Evolutionary conservation across 1,139 yeast species (phyloP), one percentile per base, ranked within the genome.

Genomic region (Taphrina communis): DNA sequence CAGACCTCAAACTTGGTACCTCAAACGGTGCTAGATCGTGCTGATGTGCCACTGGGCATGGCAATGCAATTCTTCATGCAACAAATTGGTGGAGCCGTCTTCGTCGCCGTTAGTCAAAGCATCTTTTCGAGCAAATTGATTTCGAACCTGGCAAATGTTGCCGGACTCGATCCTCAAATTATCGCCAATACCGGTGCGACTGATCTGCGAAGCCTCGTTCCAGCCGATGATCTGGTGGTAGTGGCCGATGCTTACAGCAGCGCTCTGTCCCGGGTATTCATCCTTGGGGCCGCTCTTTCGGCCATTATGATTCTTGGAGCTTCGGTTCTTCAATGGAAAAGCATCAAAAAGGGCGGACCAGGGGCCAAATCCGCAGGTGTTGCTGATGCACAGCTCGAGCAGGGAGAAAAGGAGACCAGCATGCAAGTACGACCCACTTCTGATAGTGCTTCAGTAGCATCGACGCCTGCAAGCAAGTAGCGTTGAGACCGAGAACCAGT

Each of bases 1-100:
- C 91, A 87, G 75, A 78, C 85, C 48, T 76, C 84, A 0, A 73
- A 84, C 55, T 11, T 38, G 42, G 42, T 35, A 14, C 21, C n/a
- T 50, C 46, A 55, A 35, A 65, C 55, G n/a, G 46, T 55, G 25
- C 42, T 53, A 1, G 25, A 8, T n/a, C 41, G 25, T 6, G 58
- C 41, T 12, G 42, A 53, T 12, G 58, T 38, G 21, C 58, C 58
- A 6, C 11, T 53, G 6, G 58, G 58, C 35, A 36, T 53, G 42
- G 41, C 58, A 7, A 53, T 53, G 41, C 58, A 36, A n/a, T 35
- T 38, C 41, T 53, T 53, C 58, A 53, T 53, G 42, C 58, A 53
- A 35, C 25, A 36, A 12, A 35, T 53, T n/a, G 58, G 58, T 8
- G 58, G 58, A 14, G 42, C 42, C 19, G n/a, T 35, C 12, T 31